Percentiles rank a stretch among this genome's conserved stretches.
phyloP scores from a whole-genome alignment of 495 filamentous ascomycete species.

The Penicillium coffeae region DNA sequence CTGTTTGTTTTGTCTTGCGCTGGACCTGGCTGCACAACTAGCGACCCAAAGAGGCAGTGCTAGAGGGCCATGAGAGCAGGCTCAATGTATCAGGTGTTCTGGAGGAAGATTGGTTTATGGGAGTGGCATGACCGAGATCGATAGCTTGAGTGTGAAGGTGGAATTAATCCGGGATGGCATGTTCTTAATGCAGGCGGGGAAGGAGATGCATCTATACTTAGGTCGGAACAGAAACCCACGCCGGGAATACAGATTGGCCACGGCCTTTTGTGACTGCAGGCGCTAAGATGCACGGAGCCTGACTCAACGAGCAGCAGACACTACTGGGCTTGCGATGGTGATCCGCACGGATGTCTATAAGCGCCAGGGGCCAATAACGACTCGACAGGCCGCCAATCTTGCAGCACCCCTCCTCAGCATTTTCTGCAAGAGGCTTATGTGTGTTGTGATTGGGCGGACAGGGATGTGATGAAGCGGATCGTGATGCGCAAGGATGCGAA shows the following conservation, averaged over 20 bases:
- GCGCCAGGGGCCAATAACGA: slow-evolving; percentile 16
- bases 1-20: not conserved
- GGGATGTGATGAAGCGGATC: slow-evolving; percentile 26
- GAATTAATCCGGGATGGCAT: not conserved
- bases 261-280: slow-evolving; percentile 8
- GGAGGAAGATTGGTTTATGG: not conserved
- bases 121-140: not conserved
- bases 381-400: not conserved
- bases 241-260: not conserved
- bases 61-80: not conserved
- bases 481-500: slow-evolving; percentile 13
- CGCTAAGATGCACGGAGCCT: slow-evolving; percentile 11
- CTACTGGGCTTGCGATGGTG: slow-evolving; percentile 8
- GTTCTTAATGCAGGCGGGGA: slow-evolving; percentile 8
- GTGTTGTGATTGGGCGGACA: slow-evolving; percentile 20
- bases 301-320: slow-evolving; percentile 8
- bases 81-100: not conserved
- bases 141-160: not conserved
- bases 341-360: slow-evolving; percentile 20
- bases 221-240: not conserved
- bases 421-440: slow-evolving; percentile 15
- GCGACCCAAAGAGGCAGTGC: not conserved
- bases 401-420: slow-evolving; percentile 9
- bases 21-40: not conserved
- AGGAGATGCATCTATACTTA: slow-evolving; percentile 27